Evolutionary conservation across 345 rosid species (phyloP), one percentile per base, ranked within the genome.

Genomic region (Kandelia obovata): DNA sequence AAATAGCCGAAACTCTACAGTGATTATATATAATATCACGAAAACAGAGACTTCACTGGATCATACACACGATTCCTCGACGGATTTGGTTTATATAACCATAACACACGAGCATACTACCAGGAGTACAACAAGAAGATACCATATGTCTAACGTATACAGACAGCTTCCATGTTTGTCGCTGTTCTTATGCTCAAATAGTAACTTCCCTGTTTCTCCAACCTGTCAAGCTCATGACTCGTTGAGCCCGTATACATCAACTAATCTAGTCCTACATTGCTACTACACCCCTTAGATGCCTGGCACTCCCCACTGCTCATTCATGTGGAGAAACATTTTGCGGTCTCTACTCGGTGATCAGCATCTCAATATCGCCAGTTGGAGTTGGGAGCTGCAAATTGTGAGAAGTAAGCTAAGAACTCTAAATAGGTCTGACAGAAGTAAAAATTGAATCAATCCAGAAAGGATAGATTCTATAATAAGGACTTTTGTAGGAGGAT

Each of bases 351-450:
- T 82, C 85, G 0, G 88, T 80, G 32, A 80, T 53, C 35, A 86
- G 73, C 83, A 82, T 80, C 62, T 78, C 70, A 69, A 80, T 58
- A 49, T 84, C 88, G 20, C 62, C 73, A 0, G 52, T 64, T 6
- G 76, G 69, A 60, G 69, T 30, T 19, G 90, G 83, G 58, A 82
- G 77, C 90, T 86, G 86, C 78, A 72, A 55, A 75, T 57, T 25
- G 7, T 39, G 19, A 61, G 47, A 34, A 67, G 10, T 5, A 63
- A 20, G 46, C 0, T 47, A 49, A 43, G 20, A 26, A 26, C 1
- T 10, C 27, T 6, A n/a, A 61, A 5, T n/a, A 30, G 8, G 6
- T 57, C 28, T 28, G 25, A 65, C 16, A 16, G 6, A 20, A 30
- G 25, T 52, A 2, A 10, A 26, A 46, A 64, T 16, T 15, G 55